Evolutionary conservation across 352 stramenopile genomes (phyloP), one percentile per base, ranked within the genome.

Genomic region (Peronospora belbahrii): DNA sequence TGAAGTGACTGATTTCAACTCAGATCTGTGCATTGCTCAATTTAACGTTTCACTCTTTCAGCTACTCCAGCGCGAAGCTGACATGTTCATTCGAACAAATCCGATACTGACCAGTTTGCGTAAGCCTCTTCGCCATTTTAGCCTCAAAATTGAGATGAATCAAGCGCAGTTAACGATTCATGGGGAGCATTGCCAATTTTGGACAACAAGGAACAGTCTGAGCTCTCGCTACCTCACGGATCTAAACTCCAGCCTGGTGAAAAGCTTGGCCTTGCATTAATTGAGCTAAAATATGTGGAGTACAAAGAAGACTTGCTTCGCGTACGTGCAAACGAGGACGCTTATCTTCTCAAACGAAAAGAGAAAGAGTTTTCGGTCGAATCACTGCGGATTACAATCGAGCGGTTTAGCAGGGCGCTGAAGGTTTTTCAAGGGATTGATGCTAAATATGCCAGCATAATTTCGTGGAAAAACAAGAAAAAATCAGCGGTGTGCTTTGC

Each of bases 401-500:
- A 91, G 27, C 77, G 82, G 2, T 69, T 91, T 49, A 61, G 64
- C 24, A 73, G 79, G 9, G 70, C 83, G 13, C 65, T 87, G 20
- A 75, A 81, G 33, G 53, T 68, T 3, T 72, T 90, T n/a, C 75
- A 85, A 42, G 84, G 70, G 54, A 53, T 87, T 35, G 82, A 91
- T 47, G 65, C 75, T 14, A 66, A 85, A 42, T 94, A 94, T 46
- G 62, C 56, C 22, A 68, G 82, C 23, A 67, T 94, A 11, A 94
- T 94, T 44, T 72, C 77, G 14, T 94, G 82, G 82, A 91, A 89
- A 39, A 83, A 89, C 69, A 84, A 74, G 41, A 81, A 75, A 42
- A 89, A 86, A 42, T 94, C 82, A 6, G 62, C 56, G 6, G 53
- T 90, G 5, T 75, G 63, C 40, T 72, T 94, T 24, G 36, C 52